These are phyloP conservation scores for Mrakiaceae sp. DNA, from an alignment of 1,284 basidiomycete genomes.

Conservation along the genomic window DNA sequence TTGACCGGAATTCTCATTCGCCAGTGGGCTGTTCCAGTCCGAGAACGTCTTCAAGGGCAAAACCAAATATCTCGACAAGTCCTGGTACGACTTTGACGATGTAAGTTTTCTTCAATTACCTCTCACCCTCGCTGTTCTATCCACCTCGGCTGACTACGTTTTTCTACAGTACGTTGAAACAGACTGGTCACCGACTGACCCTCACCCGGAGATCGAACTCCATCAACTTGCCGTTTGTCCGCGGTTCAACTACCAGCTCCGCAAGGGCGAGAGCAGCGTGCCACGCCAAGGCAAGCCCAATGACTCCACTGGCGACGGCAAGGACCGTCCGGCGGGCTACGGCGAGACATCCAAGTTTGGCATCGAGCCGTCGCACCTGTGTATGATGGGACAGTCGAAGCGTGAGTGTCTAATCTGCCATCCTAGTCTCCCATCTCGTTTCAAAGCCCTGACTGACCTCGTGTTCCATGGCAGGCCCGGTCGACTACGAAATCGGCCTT, in stretches of 20 bases:
- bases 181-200: conserved; percentile 49
- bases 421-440: not conserved
- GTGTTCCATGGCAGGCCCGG: too few relatives aligned
- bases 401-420: conserved; percentile 37
- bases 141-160: too few relatives aligned
- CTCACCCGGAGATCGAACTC: conserved; percentile 39
- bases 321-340: not conserved
- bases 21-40: too few relatives aligned
- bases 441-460: too few relatives aligned
- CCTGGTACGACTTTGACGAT: conserved; percentile 73
- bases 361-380: conserved; percentile 71
- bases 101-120: conserved; percentile 33
- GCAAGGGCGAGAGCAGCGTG: not conserved
- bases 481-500: too few relatives aligned
- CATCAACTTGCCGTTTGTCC: not conserved
- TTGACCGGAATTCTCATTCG: too few relatives aligned
- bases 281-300: conserved; percentile 2
- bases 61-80: conserved; percentile 25
- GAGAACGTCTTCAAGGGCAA: not conserved
- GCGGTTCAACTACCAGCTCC: not conserved
- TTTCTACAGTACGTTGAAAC: conserved; percentile 45
- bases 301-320: conserved; percentile 11
- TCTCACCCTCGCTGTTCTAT: too few relatives aligned
- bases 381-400: conserved; percentile 62
- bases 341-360: conserved; percentile 62